These are phyloP conservation scores for Cardamine resedifolia DNA, from an alignment of 345 rosid genomes.

Conservation along the genomic window DNA sequence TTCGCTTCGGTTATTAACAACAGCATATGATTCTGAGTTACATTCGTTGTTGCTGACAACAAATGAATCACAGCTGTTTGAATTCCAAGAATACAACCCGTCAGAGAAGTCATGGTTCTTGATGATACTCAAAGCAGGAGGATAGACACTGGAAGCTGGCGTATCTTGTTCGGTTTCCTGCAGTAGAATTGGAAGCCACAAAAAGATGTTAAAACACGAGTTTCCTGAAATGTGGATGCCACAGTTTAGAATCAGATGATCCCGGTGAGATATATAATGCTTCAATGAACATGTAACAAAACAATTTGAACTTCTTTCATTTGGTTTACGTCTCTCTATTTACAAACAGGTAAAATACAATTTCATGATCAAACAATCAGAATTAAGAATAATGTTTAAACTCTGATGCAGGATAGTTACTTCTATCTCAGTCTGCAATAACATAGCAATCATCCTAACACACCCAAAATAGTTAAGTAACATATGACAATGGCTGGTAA, in stretches of 20 bases:
- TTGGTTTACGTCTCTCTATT: background rate
- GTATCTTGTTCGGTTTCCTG: conserved; percentile 12
- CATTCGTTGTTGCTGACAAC: conserved; percentile 49
- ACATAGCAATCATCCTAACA: background rate
- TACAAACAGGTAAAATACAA: background rate
- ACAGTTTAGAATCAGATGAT: background rate
- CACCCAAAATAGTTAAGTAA: background rate
- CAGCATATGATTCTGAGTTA: conserved; percentile 55
- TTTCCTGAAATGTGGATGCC: background rate
- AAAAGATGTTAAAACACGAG: background rate
- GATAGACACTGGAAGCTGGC: background rate
- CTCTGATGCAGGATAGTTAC: background rate
- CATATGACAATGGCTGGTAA: conserved; percentile 7
- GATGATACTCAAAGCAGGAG: conserved; percentile 46
- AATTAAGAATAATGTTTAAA: background rate
- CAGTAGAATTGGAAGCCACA: conserved; percentile 1
- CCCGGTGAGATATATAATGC: background rate
- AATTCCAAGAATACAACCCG: conserved; percentile 69
- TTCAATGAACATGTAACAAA: background rate
- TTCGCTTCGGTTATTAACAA: conserved; percentile 73
- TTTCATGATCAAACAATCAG: background rate
- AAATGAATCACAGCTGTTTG: conserved; percentile 66
- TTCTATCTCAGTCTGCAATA: background rate
- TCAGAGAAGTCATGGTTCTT: conserved; percentile 74
- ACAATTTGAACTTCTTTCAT: background rate